These are phyloP conservation scores for Musa beccarii DNA, from an alignment of 176 grass and related monocot species.

Conservation along the genomic window DNA sequence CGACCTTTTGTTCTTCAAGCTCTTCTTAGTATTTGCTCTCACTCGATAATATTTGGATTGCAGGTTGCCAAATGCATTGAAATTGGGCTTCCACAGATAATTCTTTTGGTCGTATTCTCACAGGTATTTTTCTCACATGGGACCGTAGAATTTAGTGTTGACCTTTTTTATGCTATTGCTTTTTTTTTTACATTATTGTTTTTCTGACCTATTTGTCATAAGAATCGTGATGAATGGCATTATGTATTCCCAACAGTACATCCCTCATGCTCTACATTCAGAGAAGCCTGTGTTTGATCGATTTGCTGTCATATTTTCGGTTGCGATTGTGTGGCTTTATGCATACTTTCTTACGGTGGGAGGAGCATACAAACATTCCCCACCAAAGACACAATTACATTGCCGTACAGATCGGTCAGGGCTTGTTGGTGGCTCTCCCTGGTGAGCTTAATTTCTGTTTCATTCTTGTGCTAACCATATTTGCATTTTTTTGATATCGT, in stretches of 20 bases:
- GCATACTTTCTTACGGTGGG: constrained; percentile 95
- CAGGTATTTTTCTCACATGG: constrained; percentile 40
- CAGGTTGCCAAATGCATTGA: constrained; percentile 98
- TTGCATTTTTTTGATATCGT: neutral
- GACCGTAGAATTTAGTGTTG: neutral
- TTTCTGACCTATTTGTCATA: neutral
- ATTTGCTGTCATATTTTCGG: constrained; percentile 89
- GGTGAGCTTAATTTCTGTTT: constrained; percentile 28
- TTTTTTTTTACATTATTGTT: neutral
- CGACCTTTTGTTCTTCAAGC: neutral
- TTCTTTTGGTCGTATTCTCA: constrained; percentile 71
- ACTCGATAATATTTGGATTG: constrained; percentile 14
- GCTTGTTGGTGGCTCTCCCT: constrained; percentile 74
- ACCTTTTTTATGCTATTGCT: neutral
- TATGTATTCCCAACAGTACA: constrained; percentile 45
- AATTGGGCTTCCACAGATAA: constrained; percentile 89
- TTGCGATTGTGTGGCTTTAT: constrained; percentile 92
- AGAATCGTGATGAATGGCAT: neutral
- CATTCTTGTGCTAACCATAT: neutral
- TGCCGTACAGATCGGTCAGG: constrained; percentile 92
- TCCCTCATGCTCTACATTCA: constrained; percentile 52
- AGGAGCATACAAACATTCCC: constrained; percentile 73
- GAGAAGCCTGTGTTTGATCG: constrained; percentile 60
- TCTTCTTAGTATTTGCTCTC: constrained; percentile 18
- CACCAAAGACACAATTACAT: constrained; percentile 93